Percentiles rank a stretch among this genome's conserved stretches.
Conservation (phyloP, 352 stramenopile genomes). For the Pythium oligandrum region DNA sequence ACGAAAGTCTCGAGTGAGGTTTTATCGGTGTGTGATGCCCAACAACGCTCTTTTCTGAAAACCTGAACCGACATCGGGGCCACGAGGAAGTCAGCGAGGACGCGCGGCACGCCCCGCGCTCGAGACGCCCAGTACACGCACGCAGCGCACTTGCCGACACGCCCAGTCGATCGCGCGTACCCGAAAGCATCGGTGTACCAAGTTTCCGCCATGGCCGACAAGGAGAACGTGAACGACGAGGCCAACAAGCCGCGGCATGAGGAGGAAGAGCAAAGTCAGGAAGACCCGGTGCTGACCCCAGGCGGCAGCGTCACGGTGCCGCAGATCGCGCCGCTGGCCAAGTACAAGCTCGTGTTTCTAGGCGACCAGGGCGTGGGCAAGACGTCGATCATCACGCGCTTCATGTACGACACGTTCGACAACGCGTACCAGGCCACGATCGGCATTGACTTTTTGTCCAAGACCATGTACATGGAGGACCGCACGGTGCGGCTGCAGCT, state of each 20-base stretch:
- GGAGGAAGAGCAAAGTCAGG: neutral
- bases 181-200: too few species aligned
- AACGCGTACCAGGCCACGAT: conserved; percentile 99
- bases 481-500: conserved; percentile 98
- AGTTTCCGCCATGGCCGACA: conserved; percentile 2
- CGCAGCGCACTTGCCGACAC: too few species aligned
- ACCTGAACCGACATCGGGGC: too few species aligned
- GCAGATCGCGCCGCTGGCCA: conserved; percentile 88
- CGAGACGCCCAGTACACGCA: too few species aligned
- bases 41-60: too few species aligned
- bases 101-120: too few species aligned
- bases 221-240: conserved; percentile 14
- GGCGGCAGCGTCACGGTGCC: conserved; percentile 34
- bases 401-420: conserved; percentile 99
- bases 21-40: too few species aligned
- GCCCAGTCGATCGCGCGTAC: too few species aligned
- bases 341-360: conserved; percentile 95
- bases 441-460: conserved; percentile 99
- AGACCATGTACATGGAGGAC: conserved; percentile 99
- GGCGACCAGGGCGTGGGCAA: conserved; percentile 98
- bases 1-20: too few species aligned
- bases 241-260: neutral
- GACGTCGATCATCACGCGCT: conserved; percentile 99
- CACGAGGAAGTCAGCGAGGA: too few species aligned
- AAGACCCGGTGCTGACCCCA: conserved; percentile 15